Evolutionary conservation across 768 basidiomycete genomes (phyloP).

Genomic region (Termitomyces sp.): DNA sequence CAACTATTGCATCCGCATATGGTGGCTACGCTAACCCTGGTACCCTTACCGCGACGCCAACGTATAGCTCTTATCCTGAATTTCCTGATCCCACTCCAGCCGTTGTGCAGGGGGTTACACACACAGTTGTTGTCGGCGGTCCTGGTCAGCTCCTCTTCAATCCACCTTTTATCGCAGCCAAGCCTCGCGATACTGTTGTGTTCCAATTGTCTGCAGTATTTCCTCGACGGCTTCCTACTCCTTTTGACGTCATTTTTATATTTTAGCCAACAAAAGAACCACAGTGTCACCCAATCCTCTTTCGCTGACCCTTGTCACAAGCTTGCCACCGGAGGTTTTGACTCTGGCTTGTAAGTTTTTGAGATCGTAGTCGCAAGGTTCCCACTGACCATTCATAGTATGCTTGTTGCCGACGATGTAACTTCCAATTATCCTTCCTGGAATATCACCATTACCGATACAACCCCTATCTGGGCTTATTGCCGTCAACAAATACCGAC

Average conservation of each 20-base stretch:
- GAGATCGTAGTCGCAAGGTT: not conserved
- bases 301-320: conserved; percentile 55
- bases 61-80: conserved; percentile 49
- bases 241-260: not conserved
- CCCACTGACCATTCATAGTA: conserved; percentile 15
- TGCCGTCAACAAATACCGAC: conserved; percentile 33
- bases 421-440: conserved; percentile 45
- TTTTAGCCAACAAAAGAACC: conserved; percentile 59
- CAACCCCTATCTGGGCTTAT: conserved; percentile 50
- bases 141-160: conserved; percentile 39
- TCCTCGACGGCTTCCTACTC: not conserved
- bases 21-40: conserved; percentile 45
- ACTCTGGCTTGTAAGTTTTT: conserved; percentile 49
- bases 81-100: conserved; percentile 51
- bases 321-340: conserved; percentile 40
- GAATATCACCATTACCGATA: conserved; percentile 53
- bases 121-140: conserved; percentile 53
- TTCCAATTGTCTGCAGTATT: conserved; percentile 50
- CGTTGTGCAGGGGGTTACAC: conserved; percentile 36
- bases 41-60: conserved; percentile 33
- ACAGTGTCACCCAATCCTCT: conserved; percentile 57
- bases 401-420: conserved; percentile 33
- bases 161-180: conserved; percentile 43
- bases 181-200: conserved; percentile 46
- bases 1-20: conserved; percentile 19